Percentiles rank a stretch among this genome's conserved stretches.
Conservation (phyloP, 108 stramenopile genomes). For the Hondaea fermentalgiana region DNA sequence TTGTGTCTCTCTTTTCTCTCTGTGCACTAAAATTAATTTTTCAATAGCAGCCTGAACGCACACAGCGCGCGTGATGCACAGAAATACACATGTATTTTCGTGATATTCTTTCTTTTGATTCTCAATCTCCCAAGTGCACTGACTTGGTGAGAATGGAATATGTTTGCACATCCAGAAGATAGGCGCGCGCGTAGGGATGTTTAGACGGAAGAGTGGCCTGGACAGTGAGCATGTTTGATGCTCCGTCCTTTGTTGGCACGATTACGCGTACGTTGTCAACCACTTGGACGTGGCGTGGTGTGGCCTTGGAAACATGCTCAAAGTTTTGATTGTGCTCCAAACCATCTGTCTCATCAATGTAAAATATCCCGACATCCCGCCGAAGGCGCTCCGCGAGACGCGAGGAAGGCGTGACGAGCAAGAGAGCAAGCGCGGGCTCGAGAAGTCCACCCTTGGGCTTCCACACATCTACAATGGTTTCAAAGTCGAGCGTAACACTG, state of each 20-base stretch:
- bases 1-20: neutral
- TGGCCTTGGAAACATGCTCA: neutral
- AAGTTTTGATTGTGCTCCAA: neutral
- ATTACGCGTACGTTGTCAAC: neutral
- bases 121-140: neutral
- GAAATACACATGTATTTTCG: too few relatives aligned
- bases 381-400: neutral
- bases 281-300: neutral
- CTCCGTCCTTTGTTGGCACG: neutral
- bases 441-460: neutral
- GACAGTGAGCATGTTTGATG: neutral
- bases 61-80: too few relatives aligned
- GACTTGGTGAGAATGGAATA: neutral
- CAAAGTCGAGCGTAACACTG: neutral
- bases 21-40: neutral
- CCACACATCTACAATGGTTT: neutral
- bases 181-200: neutral
- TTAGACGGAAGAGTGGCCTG: neutral
- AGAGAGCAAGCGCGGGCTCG: neutral
- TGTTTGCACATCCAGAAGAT: neutral
- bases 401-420: neutral
- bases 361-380: neutral
- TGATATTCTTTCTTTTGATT: too few relatives aligned
- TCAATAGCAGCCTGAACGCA: neutral
- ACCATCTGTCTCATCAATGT: neutral